These are phyloP conservation scores for Spencermartinsiella ligniputridi DNA, from an alignment of 1,139 yeast genomes.

Conservation along the genomic window DNA sequence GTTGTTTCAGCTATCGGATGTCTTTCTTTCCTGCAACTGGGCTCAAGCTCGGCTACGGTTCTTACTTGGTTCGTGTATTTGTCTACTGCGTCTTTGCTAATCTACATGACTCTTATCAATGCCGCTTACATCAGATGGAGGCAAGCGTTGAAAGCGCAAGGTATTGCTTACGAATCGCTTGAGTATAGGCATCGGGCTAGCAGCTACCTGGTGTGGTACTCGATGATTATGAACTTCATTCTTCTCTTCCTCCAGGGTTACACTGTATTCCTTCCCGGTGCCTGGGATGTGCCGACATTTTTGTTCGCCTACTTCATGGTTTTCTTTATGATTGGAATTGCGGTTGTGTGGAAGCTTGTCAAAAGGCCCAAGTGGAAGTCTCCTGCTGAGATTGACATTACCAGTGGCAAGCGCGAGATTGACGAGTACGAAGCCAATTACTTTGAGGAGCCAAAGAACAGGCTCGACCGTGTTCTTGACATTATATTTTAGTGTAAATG, in stretches of 20 bases:
- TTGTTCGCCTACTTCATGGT: conserved; percentile 60
- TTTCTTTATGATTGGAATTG: conserved; percentile 57
- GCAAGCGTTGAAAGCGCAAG: conserved; percentile 65
- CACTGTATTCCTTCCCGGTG: conserved; percentile 55
- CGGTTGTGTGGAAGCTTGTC: conserved; percentile 43
- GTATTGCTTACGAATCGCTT: conserved; percentile 45
- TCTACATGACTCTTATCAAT: conserved; percentile 42
- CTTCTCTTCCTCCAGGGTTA: conserved; percentile 69
- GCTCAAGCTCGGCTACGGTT: conserved; percentile 49
- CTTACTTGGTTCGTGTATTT: conserved; percentile 76
- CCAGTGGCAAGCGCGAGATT: conserved; percentile 53
- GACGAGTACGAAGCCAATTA: conserved; percentile 43
- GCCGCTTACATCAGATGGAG: conserved; percentile 43
- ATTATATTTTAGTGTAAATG: too few species aligned
- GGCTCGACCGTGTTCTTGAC: too few species aligned
- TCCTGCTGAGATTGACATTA: conserved; percentile 54
- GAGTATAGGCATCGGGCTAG: conserved; percentile 47
- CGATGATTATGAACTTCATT: conserved; percentile 51
- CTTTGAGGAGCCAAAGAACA: conserved; percentile 5
- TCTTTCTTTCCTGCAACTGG: conserved; percentile 56
- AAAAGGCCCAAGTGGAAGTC: conserved; percentile 40
- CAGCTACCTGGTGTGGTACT: conserved; percentile 49
- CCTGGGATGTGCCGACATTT: conserved; percentile 46
- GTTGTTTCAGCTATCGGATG: conserved; percentile 34
- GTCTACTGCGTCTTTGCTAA: conserved; percentile 45